Base-by-base conservation (phyloP, 169 alveolate species). In the Plasmodium reichenowi region DNA sequence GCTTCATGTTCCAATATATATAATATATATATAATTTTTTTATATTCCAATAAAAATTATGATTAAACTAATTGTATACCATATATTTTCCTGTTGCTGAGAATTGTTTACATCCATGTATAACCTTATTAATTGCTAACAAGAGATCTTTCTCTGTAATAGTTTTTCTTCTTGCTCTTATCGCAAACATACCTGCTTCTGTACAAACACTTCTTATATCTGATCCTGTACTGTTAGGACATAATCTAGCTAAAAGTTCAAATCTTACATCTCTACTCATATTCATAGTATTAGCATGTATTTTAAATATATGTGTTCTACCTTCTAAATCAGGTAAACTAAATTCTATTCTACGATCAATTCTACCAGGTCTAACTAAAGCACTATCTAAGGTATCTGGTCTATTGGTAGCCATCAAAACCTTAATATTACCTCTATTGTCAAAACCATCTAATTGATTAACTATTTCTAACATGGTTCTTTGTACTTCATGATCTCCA, bases 111-210 rank as follows among this genome's bases (percentile, higher is more conserved):
- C 98, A 98, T 13, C 99, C 99, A 83, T 97, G 98, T 76, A 98
- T 98, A 72, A 98, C 99, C 88, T 98, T 98, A 85, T 98, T 98
- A 85, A 98, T 97, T 13, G 99, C 99, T 50, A 98, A 99, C 72
- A 97, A 88, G 48, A 98, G 95, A 78, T 99, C 99, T 94, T 97
- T 97, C 93, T 98, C 99, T 38, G 98, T 93, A 78, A 99, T 98
- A 52, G 98, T 97, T 97, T 99, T 98, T 91, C 99, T 94, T 89
- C 99, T 96, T 6, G 99, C 99, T 83, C 99, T 97, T 64, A 99
- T 98, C 12, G 99, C 99, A 83, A 97, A 98, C 99, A 99, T 98
- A 22, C 99, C 99, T 47, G 99, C 99, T 92, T 99, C 99, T 4
- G 99, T 98, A 92, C 99, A 98, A 38, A 99, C 99, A 66, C 99